A percentile compares a stretch with the other conserved stretches of the same genome.
Conservation (phyloP, 768 basidiomycete species). For the Phylloporus arenicola region DNA sequence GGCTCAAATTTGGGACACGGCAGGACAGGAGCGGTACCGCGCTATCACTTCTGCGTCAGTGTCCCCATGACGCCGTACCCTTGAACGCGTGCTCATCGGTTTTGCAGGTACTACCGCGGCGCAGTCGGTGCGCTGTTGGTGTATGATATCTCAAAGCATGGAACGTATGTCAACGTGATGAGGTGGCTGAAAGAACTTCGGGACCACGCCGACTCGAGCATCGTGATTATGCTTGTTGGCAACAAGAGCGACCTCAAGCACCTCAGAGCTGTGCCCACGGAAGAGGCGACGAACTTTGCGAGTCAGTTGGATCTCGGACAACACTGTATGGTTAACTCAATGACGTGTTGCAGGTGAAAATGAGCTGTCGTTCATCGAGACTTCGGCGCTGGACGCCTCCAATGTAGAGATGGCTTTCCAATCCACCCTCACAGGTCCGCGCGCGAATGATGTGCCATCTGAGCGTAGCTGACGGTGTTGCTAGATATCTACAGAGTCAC, state of each 20-base stretch:
- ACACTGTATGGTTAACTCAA: neutral
- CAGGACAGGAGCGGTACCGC: slow-evolving; percentile 95
- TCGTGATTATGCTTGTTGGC: slow-evolving; percentile 93
- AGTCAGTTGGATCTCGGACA: slow-evolving; percentile 44
- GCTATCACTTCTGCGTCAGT: slow-evolving; percentile 93
- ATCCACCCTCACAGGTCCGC: slow-evolving; percentile 84
- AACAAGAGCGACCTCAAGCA: slow-evolving; percentile 99
- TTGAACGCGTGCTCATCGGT: neutral
- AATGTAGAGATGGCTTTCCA: slow-evolving; percentile 99
- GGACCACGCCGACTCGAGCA: slow-evolving; percentile 90
- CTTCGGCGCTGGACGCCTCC: slow-evolving; percentile 98
- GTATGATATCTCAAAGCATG: slow-evolving; percentile 92
- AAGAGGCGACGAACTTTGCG: slow-evolving; percentile 91
- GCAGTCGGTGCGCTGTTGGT: slow-evolving; percentile 90
- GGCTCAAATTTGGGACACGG: slow-evolving; percentile 99
- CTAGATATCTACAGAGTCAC: slow-evolving; percentile 97
- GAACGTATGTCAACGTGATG: slow-evolving; percentile 89
- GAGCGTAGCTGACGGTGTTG: slow-evolving; percentile 1
- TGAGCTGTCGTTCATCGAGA: slow-evolving; percentile 93
- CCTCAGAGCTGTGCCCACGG: slow-evolving; percentile 90
- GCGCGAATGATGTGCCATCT: neutral
- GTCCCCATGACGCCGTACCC: neutral
- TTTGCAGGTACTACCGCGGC: slow-evolving; percentile 87
- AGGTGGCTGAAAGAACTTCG: slow-evolving; percentile 97
- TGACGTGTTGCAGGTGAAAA: slow-evolving; percentile 63